phyloP scores from a whole-genome alignment of 2,329 filamentous ascomycete genomes.

The Colletotrichum siamense region DNA sequence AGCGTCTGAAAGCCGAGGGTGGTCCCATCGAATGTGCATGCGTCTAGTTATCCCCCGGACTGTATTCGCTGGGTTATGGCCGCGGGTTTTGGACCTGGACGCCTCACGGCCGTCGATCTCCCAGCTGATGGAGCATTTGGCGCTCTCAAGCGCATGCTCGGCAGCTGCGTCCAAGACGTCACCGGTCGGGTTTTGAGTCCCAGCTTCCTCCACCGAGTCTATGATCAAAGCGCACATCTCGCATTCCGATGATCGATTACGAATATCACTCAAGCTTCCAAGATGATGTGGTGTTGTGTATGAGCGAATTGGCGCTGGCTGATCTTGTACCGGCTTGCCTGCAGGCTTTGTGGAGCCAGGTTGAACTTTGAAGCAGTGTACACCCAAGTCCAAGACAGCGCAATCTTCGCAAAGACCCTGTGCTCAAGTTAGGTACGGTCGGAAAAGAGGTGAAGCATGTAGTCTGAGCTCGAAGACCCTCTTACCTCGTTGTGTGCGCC shows the following conservation, averaged over 20 bases:
- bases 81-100: not conserved
- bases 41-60: not conserved
- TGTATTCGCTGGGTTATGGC: not conserved
- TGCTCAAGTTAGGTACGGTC: not conserved
- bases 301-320: not conserved
- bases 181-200: not conserved
- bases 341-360: not conserved
- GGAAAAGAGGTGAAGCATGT: not conserved
- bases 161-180: not conserved
- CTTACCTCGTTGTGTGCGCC: not conserved
- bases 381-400: not conserved
- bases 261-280: not conserved
- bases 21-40: not conserved
- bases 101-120: constrained; percentile 4
- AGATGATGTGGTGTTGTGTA: not conserved
- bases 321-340: not conserved
- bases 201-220: not conserved
- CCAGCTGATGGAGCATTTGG: not conserved
- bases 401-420: not conserved
- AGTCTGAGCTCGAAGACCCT: not conserved
- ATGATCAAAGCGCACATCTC: not conserved
- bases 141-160: not conserved
- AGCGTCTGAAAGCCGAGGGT: not conserved
- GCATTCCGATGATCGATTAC: not conserved
- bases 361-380: constrained; percentile 4